Evolutionary conservation across 2,329 filamentous ascomycete genomes (phyloP), one percentile per base, ranked within the genome.

Genomic region (Parafenestella ontariensis): DNA sequence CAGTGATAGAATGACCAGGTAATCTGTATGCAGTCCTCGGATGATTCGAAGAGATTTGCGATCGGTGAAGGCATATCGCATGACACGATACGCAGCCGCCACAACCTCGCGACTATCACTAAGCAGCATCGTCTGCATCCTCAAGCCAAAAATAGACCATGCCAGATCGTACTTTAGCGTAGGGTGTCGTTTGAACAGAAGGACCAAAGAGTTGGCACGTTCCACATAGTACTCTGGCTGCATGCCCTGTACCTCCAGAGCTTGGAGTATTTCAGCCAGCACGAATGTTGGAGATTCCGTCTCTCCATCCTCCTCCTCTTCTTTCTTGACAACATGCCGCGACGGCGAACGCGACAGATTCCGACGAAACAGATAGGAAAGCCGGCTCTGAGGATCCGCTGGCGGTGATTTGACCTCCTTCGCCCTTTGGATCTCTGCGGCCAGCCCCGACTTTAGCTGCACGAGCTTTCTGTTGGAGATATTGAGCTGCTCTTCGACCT

Each of bases 101-200:
- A 96, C 92, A 10, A 98, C 94, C 78, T 99, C 96, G 62, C 94
- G 87, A 73, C 91, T 97, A 65, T 97, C 94, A 71, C 94, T 97
- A 52, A 99, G 81, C 20, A 99, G 87, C 91, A 99, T 96, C 64
- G 91, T 88, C 77, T 99, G 95, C 81, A 98, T 93, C 39, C 95
- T 86, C 44, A 96, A 78, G 1, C 96, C 95, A 76, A 99, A 99
- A 1, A 96, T 88, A 3, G 92, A 90, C 95, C 95, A 99, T 1
- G 92, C 93, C 44, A 99, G 80, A 75, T 99, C 96, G 74, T 98
- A 97, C 72, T 99, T 99, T 52, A 99, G 83, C 1, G 91, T 94
- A 1, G 92, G 91, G 75, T 98, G 87, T 48, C 92, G 85, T 74
- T 94, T 96, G 78, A 99, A 96, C n/a, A 99, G 82, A 58, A 96